Percentiles rank a stretch among this genome's conserved stretches.
phyloP scores from a whole-genome alignment of 441 rosid genomes.

The Populus hybrid region DNA sequence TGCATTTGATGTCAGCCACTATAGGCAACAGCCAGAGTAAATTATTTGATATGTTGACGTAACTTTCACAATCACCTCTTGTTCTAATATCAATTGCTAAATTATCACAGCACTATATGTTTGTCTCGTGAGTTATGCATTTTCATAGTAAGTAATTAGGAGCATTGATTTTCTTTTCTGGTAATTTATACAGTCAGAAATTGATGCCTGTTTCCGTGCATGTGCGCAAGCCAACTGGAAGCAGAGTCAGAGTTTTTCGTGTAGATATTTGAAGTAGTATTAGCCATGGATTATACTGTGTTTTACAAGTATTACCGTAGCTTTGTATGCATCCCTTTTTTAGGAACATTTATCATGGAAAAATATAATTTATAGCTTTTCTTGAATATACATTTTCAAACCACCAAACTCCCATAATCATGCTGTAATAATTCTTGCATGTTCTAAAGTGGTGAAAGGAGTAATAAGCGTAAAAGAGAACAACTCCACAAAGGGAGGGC shows the following conservation, averaged over 20 bases:
- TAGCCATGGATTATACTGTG: too few species aligned
- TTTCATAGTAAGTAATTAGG: neutral
- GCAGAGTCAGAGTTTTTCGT: slow-evolving; percentile 6
- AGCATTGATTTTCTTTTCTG: neutral
- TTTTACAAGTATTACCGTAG: too few species aligned
- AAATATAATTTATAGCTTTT: too few species aligned
- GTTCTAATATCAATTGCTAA: slow-evolving; percentile 14
- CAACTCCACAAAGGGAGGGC: neutral
- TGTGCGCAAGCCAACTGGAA: neutral
- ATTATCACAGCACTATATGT: neutral
- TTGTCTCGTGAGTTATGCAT: neutral
- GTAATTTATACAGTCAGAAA: neutral
- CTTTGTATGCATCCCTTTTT: too few species aligned
- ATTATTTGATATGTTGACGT: slow-evolving; percentile 37
- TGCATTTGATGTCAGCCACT: slow-evolving; percentile 74
- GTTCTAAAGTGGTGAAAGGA: neutral
- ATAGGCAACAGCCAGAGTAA: slow-evolving; percentile 34
- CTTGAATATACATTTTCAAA: too few species aligned
- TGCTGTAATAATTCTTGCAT: neutral
- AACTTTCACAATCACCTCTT: slow-evolving; percentile 38
- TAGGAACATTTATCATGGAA: too few species aligned
- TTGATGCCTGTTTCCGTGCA: neutral
- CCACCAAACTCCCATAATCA: neutral
- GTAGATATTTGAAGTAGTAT: neutral
- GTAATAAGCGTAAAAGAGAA: neutral